Evolutionary conservation across 2,329 filamentous ascomycete genomes (phyloP).

Genomic region (Apiospora sp.): DNA sequence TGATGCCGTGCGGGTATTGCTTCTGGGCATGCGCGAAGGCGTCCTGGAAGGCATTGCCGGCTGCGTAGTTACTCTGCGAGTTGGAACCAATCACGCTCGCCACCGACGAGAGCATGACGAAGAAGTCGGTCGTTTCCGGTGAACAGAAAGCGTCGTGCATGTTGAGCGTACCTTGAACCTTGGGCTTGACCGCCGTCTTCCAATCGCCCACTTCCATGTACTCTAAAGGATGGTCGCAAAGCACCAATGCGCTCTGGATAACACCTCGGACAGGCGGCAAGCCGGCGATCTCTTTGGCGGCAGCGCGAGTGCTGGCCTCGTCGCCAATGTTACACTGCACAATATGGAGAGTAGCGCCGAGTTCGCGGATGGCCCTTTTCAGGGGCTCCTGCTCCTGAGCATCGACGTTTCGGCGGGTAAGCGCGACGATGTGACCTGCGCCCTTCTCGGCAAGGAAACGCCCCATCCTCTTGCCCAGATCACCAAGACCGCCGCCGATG

Average conservation of each 20-base stretch:
- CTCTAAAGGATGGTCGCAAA: constrained; percentile 32
- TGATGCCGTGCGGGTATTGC: constrained; percentile 22
- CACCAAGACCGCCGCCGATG: constrained; percentile 45
- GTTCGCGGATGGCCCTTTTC: constrained; percentile 41
- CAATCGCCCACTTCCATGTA: constrained; percentile 31
- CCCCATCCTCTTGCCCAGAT: constrained; percentile 39
- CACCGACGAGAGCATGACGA: constrained; percentile 35
- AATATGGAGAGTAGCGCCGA: constrained; percentile 39
- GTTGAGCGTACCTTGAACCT: constrained; percentile 30
- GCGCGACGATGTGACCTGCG: constrained; percentile 41
- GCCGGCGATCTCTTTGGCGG: constrained; percentile 13
- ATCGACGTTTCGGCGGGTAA: constrained; percentile 39
- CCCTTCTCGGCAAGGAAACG: constrained; percentile 39
- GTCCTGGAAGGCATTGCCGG: constrained; percentile 34
- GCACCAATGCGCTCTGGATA: constrained; percentile 50
- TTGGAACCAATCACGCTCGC: constrained; percentile 24
- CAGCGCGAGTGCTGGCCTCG: constrained; percentile 34
- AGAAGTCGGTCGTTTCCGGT: constrained; percentile 32
- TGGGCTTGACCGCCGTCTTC: constrained; percentile 27
- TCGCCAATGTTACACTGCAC: constrained; percentile 46
- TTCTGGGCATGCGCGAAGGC: constrained; percentile 29
- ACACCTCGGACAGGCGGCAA: constrained; percentile 47
- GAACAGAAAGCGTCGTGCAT: constrained; percentile 29
- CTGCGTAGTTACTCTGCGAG: constrained; percentile 27
- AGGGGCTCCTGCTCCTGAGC: constrained; percentile 26